These are phyloP conservation scores for Lanzia echinophila DNA, from an alignment of 2,329 filamentous ascomycete species.

Conservation along the genomic window DNA sequence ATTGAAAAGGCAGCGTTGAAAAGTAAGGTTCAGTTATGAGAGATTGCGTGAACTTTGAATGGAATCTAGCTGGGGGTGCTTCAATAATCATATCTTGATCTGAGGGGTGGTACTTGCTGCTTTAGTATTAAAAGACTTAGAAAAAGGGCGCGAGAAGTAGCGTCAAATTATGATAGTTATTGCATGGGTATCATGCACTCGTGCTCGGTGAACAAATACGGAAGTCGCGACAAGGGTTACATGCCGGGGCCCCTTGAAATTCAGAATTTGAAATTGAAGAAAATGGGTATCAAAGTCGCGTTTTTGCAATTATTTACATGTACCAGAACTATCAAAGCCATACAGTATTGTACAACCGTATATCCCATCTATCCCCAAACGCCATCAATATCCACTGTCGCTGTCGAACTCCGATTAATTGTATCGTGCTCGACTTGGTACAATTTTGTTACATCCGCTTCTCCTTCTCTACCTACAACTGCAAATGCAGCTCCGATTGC, in stretches of 20 bases:
- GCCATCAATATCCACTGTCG: conserved; percentile 9
- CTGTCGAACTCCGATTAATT: background rate
- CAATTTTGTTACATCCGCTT: background rate
- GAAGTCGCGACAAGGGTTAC: background rate
- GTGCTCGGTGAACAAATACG: background rate
- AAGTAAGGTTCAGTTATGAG: background rate
- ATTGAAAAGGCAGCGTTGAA: background rate
- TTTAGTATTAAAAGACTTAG: background rate
- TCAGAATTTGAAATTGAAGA: too few relatives aligned
- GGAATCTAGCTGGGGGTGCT: background rate
- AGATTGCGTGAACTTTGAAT: background rate
- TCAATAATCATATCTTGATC: background rate
- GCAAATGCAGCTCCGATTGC: conserved; percentile 12
- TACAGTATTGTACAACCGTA: background rate
- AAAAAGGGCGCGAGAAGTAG: background rate
- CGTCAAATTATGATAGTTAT: background rate
- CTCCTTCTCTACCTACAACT: conserved; percentile 4
- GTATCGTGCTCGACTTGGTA: background rate
- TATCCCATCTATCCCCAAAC: conserved; percentile 1
- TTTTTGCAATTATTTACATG: background rate
- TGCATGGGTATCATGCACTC: background rate
- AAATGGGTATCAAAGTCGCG: too few relatives aligned
- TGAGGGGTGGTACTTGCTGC: background rate
- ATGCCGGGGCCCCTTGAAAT: background rate
- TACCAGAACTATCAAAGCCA: background rate